Evolutionary conservation across 768 basidiomycete genomes (phyloP).

Genomic region (Boletus tylopilopsis): DNA sequence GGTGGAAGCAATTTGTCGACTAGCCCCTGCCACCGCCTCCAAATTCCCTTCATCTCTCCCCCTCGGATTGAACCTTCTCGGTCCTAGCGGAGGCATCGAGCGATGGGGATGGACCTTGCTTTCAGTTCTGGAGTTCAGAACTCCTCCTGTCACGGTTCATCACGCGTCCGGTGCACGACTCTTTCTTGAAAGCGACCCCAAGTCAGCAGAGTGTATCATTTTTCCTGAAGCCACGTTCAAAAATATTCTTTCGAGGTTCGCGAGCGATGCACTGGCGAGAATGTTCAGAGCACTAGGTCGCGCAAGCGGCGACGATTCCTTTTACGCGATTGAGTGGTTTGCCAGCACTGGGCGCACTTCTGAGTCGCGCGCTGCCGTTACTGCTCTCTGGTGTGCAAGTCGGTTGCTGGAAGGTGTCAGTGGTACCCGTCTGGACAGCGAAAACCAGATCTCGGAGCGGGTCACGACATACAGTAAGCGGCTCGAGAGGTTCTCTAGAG

Average conservation of each 20-base stretch:
- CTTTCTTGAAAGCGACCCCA: slow-evolving; percentile 50
- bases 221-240: slow-evolving; percentile 64
- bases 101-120: slow-evolving; percentile 91
- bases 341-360: slow-evolving; percentile 48
- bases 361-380: slow-evolving; percentile 44
- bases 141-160: slow-evolving; percentile 47
- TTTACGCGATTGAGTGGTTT: slow-evolving; percentile 86
- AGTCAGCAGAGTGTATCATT: slow-evolving; percentile 29
- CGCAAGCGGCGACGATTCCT: slow-evolving; percentile 62
- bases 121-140: slow-evolving; percentile 70
- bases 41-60: slow-evolving; percentile 42
- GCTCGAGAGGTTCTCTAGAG: slow-evolving; percentile 61
- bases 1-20: slow-evolving; percentile 65
- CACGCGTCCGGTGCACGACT: slow-evolving; percentile 49
- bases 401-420: slow-evolving; percentile 72
- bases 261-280: slow-evolving; percentile 51
- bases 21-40: slow-evolving; percentile 27
- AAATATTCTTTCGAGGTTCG: slow-evolving; percentile 48
- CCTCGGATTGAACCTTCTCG: slow-evolving; percentile 56
- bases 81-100: slow-evolving; percentile 80
- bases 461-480: slow-evolving; percentile 37
- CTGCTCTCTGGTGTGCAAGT: slow-evolving; percentile 84
- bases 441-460: slow-evolving; percentile 2
- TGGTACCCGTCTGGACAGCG: slow-evolving; percentile 39
- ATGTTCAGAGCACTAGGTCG: slow-evolving; percentile 75